Percentiles rank a stretch among this genome's conserved stretches.
Conservation (phyloP, 768 basidiomycete genomes). For the Thelephora aurantiotincta region DNA sequence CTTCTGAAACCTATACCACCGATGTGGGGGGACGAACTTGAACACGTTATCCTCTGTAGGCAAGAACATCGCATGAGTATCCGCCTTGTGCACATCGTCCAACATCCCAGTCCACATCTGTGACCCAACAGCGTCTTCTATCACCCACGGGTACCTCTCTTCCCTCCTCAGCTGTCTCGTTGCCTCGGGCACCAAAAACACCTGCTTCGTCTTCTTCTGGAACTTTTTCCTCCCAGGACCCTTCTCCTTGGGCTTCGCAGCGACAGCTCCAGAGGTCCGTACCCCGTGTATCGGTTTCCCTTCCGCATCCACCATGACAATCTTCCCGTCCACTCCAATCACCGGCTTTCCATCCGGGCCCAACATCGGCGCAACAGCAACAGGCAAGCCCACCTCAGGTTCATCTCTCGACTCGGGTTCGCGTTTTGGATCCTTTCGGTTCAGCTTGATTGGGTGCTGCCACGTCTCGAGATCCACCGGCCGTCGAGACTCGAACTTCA, state of each 20-base stretch:
- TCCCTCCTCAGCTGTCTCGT: conserved; percentile 67
- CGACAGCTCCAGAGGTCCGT: conserved; percentile 3
- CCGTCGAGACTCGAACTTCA: conserved; percentile 78
- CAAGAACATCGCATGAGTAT: conserved; percentile 75
- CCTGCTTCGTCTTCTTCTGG: conserved; percentile 75
- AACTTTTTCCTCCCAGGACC: conserved; percentile 49
- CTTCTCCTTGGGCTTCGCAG: conserved; percentile 15
- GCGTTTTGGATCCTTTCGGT: conserved; percentile 66
- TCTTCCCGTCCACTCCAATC: conserved; percentile 57
- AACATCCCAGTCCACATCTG: conserved; percentile 76
- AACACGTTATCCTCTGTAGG: conserved; percentile 70
- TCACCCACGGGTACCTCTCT: conserved; percentile 85
- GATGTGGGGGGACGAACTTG: conserved; percentile 76
- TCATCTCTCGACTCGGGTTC: conserved; percentile 19
- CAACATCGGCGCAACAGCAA: conserved; percentile 59
- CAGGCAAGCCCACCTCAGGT: conserved; percentile 22
- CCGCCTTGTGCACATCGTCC: conserved; percentile 60
- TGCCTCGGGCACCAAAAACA: conserved; percentile 70
- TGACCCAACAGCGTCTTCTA: conserved; percentile 61
- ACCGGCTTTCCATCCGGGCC: conserved; percentile 79
- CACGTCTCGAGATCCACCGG: conserved; percentile 56
- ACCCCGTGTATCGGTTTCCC: conserved; percentile 46
- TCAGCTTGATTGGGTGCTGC: conserved; percentile 69
- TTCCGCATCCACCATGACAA: conserved; percentile 74
- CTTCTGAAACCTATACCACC: conserved; percentile 92